phyloP scores from a whole-genome alignment of 129 eudicot species.

The Ambrosia trifida region DNA sequence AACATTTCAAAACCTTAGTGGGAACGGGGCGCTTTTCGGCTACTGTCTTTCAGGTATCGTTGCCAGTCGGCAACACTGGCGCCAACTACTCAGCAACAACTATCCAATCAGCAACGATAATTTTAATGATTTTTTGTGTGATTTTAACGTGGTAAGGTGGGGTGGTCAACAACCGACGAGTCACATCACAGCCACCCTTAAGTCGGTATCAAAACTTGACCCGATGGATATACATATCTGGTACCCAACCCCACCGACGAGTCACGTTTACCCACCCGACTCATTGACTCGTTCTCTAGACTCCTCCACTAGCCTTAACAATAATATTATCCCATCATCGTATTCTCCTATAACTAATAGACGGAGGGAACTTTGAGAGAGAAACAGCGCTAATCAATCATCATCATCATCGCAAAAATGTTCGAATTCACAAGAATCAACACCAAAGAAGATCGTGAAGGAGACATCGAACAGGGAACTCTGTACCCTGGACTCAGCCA shows the following conservation, averaged over 20 bases:
- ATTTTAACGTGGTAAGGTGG: too few relatives aligned
- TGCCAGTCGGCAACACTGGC: too few relatives aligned
- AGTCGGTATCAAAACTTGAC: neutral
- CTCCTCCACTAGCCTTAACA: neutral
- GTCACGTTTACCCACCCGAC: slow-evolving; percentile 1
- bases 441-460: slow-evolving; percentile 56
- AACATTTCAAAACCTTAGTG: too few relatives aligned
- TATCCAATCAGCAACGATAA: too few relatives aligned
- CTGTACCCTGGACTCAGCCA: slow-evolving; percentile 81
- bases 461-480: slow-evolving; percentile 70
- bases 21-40: too few relatives aligned
- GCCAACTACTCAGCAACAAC: too few relatives aligned
- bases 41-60: too few relatives aligned
- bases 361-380: slow-evolving; percentile 16
- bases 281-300: slow-evolving; percentile 1
- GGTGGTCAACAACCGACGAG: too few relatives aligned
- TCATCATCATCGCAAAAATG: slow-evolving; percentile 37
- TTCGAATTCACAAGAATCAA: slow-evolving; percentile 52
- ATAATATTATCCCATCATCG: too few relatives aligned
- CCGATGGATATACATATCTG: neutral
- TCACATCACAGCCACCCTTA: too few relatives aligned
- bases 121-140: too few relatives aligned
- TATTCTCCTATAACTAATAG: neutral
- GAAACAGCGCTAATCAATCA: neutral
- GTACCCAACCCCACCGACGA: neutral